Base-by-base conservation (phyloP, 2,329 filamentous ascomycete species). In the Fusarium sp. region DNA sequence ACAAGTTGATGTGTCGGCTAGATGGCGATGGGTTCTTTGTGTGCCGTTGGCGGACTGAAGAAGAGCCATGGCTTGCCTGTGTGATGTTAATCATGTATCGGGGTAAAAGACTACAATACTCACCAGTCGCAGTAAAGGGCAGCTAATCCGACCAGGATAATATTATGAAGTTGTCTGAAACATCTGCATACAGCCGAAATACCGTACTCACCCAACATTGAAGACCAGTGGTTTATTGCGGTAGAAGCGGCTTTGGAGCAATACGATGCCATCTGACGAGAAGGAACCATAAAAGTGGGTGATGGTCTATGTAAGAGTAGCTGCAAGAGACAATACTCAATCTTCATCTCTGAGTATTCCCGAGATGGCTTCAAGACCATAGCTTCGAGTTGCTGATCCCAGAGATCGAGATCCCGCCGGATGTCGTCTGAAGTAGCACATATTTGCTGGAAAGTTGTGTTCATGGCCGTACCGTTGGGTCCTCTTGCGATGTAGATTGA, bases 401-500 rank as follows among this genome's bases (percentile, higher is more conserved):
- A 62, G 0, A 62, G 29, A 8, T 62, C 56, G 2, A 62, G 59
- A 8, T 62, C 59, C 5, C 45, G 22, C 3, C 59, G 29, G 1
- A 60, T 62, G 0, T 52, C 44, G 0, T 62, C 59, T 0, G 59
- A 62, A 0, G 38, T 52, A 0, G 56, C 38, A 6, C 59, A 62
- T 3, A 62, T 62, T 2, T 62, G 59, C 6, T 62, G 55, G 18
- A 62, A 62, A 2, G 29, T 62, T 0, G 59, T 62, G 5, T 62
- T 24, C 59, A 62, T 62, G 4, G 58, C 56, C 6, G 56, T 62
- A 2, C 56, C 56, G 2, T 25, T 53, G 0, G 59, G 45, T 3
- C 59, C 59, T 12, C 59, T 22, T 2, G 56, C 59, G 12, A 62
- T 61, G 12, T 62, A 53, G 2, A 62, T 62, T 1, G 59, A 62